A percentile compares a stretch with the other conserved stretches of the same genome.
These are phyloP conservation scores for Aureobasidium sp. DNA, from an alignment of 2,329 filamentous ascomycete genomes.

Conservation along the genomic window DNA sequence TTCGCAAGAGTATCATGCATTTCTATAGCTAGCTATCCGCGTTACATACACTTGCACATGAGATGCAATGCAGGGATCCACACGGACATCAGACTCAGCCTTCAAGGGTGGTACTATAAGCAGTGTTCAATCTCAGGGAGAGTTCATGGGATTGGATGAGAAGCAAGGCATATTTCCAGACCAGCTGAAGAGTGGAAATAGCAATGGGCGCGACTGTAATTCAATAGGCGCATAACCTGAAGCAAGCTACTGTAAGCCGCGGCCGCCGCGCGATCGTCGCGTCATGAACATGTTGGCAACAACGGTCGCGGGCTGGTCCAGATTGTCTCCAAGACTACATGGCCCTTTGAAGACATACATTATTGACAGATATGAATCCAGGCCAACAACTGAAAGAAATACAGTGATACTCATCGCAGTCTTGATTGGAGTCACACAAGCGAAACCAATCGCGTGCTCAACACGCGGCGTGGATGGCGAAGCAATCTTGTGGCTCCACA, in stretches of 20 bases:
- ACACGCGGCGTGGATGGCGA: not conserved
- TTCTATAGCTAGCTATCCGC: too few relatives aligned
- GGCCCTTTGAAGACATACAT: not conserved
- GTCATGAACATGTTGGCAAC: not conserved
- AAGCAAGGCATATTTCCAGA: not conserved
- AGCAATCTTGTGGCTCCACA: not conserved
- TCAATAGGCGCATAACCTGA: not conserved
- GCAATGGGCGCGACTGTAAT: not conserved
- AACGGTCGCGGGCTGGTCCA: not conserved
- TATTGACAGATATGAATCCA: not conserved
- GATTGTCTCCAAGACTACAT: not conserved
- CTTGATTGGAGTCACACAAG: not conserved
- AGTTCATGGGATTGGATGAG: not conserved
- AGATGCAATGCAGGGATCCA: too few relatives aligned
- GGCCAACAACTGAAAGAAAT: not conserved
- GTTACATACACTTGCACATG: too few relatives aligned
- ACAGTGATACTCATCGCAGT: not conserved
- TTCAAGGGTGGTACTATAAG: too few relatives aligned
- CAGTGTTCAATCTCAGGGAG: not conserved
- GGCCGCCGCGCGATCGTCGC: not conserved
- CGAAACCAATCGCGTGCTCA: not conserved
- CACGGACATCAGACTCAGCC: too few relatives aligned
- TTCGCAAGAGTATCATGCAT: too few relatives aligned
- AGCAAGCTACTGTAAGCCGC: not conserved
- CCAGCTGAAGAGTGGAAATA: not conserved